Evolutionary conservation across 108 stramenopile genomes (phyloP).

Genomic region (Bacterosira constricta): DNA sequence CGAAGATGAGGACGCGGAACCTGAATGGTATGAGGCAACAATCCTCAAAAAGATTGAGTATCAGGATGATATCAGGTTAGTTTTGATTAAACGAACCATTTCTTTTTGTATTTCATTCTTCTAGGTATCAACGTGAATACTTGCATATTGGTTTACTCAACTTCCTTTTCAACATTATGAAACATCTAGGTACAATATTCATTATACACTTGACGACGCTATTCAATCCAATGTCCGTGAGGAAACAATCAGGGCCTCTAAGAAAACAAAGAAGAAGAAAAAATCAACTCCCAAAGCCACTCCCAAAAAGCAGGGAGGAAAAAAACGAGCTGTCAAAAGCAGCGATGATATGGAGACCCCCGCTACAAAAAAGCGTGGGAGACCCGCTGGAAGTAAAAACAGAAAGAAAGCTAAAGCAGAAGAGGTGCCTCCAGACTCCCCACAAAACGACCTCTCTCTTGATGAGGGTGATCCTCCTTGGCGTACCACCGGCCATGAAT

Average conservation of each 20-base stretch:
- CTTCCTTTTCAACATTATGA: slow-evolving; percentile 3
- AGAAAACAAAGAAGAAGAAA: slow-evolving; percentile 54
- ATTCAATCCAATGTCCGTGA: slow-evolving; percentile 73
- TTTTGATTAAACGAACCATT: not conserved
- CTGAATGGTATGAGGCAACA: slow-evolving; percentile 72
- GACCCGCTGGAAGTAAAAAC: slow-evolving; percentile 30
- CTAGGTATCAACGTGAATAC: too few relatives aligned
- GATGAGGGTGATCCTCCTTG: slow-evolving; percentile 85
- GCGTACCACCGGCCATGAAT: slow-evolving; percentile 66
- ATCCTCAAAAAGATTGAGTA: slow-evolving; percentile 64
- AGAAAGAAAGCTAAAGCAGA: slow-evolving; percentile 22
- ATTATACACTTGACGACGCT: slow-evolving; percentile 70
- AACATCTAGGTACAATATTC: slow-evolving; percentile 61
- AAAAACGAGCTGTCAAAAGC: not conserved
- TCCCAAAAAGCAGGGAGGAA: slow-evolving; percentile 20
- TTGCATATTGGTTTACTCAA: too few relatives aligned
- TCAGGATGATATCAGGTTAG: slow-evolving; percentile 59
- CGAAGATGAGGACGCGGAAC: slow-evolving; percentile 47
- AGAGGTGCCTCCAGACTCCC: not conserved
- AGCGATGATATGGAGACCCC: slow-evolving; percentile 7
- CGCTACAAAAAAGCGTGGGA: slow-evolving; percentile 23
- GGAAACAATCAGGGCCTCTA: slow-evolving; percentile 58
- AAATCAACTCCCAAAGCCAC: slow-evolving; percentile 13
- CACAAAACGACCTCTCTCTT: slow-evolving; percentile 2
- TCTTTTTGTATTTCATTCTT: not conserved